Conservation (phyloP, 495 filamentous ascomycete genomes). For the Annulohypoxylon stygium region DNA sequence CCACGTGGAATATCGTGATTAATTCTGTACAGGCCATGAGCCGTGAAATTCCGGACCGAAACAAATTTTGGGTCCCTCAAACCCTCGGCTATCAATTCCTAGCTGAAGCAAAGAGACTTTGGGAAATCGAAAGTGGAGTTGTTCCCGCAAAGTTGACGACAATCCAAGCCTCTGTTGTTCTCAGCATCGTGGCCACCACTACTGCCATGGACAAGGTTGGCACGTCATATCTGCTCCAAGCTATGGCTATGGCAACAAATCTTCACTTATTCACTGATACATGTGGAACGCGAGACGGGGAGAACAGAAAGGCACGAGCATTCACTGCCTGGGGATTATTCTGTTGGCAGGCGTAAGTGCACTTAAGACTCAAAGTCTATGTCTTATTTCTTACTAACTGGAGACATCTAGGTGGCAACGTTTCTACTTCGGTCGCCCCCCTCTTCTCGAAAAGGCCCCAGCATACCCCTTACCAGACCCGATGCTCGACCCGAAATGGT, state of each 20-base stretch:
- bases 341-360: conserved; percentile 55
- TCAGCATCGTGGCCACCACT: conserved; percentile 49
- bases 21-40: conserved; percentile 48
- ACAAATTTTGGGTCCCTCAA: conserved; percentile 56
- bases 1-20: background rate
- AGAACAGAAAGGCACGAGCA: conserved; percentile 43
- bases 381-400: conserved; percentile 9
- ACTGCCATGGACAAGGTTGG: conserved; percentile 56
- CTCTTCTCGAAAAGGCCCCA: conserved; percentile 48
- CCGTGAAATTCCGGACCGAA: conserved; percentile 47
- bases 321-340: conserved; percentile 57
- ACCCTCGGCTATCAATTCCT: conserved; percentile 55
- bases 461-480: conserved; percentile 51
- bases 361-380: background rate
- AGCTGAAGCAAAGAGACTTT: conserved; percentile 57
- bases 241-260: conserved; percentile 53
- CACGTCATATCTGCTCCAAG: conserved; percentile 50
- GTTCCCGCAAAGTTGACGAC: conserved; percentile 44
- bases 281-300: conserved; percentile 31
- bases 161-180: conserved; percentile 52
- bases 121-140: conserved; percentile 51
- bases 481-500: conserved; percentile 48
- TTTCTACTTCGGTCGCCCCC: conserved; percentile 50
- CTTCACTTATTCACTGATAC: conserved; percentile 48
- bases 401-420: conserved; percentile 41